Conservation (phyloP, 2,329 filamentous ascomycete species). For the Apiospora marii region DNA sequence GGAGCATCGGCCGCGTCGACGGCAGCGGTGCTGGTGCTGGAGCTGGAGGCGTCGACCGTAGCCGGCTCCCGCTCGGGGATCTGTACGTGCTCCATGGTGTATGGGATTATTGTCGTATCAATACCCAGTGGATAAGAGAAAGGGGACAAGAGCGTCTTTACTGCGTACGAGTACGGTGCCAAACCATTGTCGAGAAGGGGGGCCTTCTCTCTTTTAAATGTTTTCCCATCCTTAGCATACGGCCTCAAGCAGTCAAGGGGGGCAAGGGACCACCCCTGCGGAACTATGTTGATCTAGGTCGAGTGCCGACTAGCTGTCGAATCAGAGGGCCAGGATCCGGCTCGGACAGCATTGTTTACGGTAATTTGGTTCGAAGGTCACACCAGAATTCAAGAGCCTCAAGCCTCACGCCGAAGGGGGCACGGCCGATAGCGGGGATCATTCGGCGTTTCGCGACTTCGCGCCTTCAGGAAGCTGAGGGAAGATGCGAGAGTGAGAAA, state of each 20-base stretch:
- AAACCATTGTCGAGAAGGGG: background rate
- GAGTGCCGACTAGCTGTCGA: slow-evolving; percentile 1
- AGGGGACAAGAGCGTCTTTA: slow-evolving; percentile 14
- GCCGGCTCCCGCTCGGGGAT: slow-evolving; percentile 17
- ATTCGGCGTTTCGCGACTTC: slow-evolving; percentile 24
- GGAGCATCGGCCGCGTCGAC: slow-evolving; percentile 7
- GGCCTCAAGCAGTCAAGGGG: background rate
- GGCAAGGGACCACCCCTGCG: background rate
- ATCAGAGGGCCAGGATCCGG: slow-evolving; percentile 1
- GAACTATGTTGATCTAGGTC: slow-evolving; percentile 8
- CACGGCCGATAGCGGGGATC: slow-evolving; percentile 21
- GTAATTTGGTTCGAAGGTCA: slow-evolving; percentile 9
- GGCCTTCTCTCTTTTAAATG: slow-evolving; percentile 14
- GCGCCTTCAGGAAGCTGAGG: slow-evolving; percentile 10
- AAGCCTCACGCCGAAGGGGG: background rate
- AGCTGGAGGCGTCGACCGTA: slow-evolving; percentile 2
- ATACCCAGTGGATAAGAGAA: slow-evolving; percentile 3
- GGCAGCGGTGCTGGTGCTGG: slow-evolving; percentile 10
- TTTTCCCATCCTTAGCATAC: background rate
- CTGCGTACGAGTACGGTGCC: slow-evolving; percentile 6
- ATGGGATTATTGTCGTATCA: slow-evolving; percentile 1
- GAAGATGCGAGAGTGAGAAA: slow-evolving; percentile 16
- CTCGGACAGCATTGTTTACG: slow-evolving; percentile 9
- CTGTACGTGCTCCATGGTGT: slow-evolving; percentile 22
- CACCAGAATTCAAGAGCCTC: slow-evolving; percentile 14